These are phyloP conservation scores for Gnaphalium uliginosum DNA, from an alignment of 129 eudicot species.

Conservation along the genomic window DNA sequence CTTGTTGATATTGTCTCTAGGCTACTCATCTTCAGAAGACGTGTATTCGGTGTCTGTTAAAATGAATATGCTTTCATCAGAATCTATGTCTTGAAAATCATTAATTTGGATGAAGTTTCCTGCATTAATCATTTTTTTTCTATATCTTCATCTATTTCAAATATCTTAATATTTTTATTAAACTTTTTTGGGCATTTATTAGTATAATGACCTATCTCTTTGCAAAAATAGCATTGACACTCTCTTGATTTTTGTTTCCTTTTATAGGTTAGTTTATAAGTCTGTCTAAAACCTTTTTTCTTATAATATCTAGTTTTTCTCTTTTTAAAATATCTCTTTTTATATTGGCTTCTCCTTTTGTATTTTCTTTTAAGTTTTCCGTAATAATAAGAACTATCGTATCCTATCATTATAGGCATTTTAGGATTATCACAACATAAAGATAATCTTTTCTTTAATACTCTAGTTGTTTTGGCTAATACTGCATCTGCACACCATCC, in stretches of 20 bases:
- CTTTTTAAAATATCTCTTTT: neutral
- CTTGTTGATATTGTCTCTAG: neutral
- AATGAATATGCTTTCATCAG: slow-evolving; percentile 6
- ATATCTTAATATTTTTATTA: no score
- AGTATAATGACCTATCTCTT: neutral
- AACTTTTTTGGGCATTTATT: neutral
- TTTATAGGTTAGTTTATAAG: neutral
- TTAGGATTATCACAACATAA: neutral
- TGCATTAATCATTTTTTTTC: neutral
- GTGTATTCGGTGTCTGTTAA: neutral
- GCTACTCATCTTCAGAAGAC: neutral
- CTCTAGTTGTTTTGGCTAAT: neutral
- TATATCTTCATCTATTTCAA: neutral
- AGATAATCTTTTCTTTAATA: neutral
- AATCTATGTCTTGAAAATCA: no score
- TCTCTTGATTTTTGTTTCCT: neutral
- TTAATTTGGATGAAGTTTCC: neutral
- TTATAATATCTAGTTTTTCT: slow-evolving; percentile 3
- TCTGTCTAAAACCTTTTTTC: neutral
- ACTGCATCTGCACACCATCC: neutral
- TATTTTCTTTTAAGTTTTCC: neutral
- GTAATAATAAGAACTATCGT: neutral
- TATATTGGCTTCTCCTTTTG: neutral
- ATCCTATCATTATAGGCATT: slow-evolving; percentile 3
- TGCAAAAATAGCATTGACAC: neutral